Evolutionary conservation across 2,329 filamentous ascomycete species (phyloP).

Genomic region (Verruconis gallopava): DNA sequence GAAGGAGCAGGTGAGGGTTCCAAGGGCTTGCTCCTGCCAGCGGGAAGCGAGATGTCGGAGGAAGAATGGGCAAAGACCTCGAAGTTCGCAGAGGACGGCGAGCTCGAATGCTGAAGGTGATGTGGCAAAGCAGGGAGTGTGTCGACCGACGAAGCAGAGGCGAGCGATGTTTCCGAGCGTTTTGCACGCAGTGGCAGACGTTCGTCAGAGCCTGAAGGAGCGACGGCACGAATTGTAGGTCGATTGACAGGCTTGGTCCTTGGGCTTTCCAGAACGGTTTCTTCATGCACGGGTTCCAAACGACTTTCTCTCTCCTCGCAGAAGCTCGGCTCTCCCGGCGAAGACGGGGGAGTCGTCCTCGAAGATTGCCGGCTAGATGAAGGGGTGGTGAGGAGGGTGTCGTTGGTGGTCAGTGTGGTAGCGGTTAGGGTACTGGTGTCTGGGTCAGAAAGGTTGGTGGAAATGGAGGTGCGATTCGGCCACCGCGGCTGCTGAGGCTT

Average conservation of each 20-base stretch:
- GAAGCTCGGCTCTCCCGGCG: constrained; percentile 14
- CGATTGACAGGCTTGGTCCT: not conserved
- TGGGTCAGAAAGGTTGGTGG: constrained; percentile 23
- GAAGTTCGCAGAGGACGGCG: constrained; percentile 5
- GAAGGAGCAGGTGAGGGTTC: constrained; percentile 1
- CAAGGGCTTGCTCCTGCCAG: not conserved
- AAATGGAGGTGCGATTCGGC: constrained; percentile 24
- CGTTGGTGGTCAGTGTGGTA: constrained; percentile 13
- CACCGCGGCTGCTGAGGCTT: constrained; percentile 23
- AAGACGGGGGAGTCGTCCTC: constrained; percentile 26
- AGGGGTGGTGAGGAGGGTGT: constrained; percentile 21
- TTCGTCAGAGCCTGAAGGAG: constrained; percentile 20
- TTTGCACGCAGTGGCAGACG: constrained; percentile 14
- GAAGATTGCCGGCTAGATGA: constrained; percentile 26
- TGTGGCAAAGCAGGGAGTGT: constrained; percentile 13
- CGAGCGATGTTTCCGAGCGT: constrained; percentile 10
- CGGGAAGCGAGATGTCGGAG: not conserved
- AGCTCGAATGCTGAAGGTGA: not conserved
- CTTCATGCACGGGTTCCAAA: constrained; percentile 5
- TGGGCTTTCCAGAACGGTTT: constrained; percentile 1
- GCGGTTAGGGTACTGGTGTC: not conserved
- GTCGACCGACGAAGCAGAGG: constrained; percentile 16
- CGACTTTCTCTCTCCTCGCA: not conserved
- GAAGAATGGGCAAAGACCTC: not conserved
- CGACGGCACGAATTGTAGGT: constrained; percentile 24